phyloP scores from a whole-genome alignment of 2,329 filamentous ascomycete species.

The Aureobasidium pullulans region DNA sequence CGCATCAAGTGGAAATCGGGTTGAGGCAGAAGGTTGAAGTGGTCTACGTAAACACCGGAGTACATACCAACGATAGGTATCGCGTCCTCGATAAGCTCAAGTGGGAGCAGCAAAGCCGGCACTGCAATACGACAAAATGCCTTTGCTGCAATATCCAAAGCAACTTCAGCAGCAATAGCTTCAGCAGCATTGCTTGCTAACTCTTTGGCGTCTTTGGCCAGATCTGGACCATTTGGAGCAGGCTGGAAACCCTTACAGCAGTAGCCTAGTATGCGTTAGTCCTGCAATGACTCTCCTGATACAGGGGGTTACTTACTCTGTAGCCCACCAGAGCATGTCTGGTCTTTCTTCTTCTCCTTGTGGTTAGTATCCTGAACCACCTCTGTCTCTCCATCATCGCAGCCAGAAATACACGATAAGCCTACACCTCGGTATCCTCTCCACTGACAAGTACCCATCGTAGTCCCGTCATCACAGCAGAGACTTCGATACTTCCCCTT shows the following conservation, averaged over 20 bases:
- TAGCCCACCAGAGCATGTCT: slow-evolving; percentile 24
- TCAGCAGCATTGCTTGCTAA: slow-evolving; percentile 23
- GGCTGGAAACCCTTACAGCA: slow-evolving; percentile 27
- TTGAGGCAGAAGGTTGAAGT: no score
- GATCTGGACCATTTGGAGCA: slow-evolving; percentile 13
- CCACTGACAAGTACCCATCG: slow-evolving; percentile 26
- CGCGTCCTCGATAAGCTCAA: slow-evolving; percentile 13
- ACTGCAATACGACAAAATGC: slow-evolving; percentile 30
- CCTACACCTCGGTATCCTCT: slow-evolving; percentile 24
- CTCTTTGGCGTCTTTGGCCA: slow-evolving; percentile 21
- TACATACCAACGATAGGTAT: slow-evolving; percentile 14
- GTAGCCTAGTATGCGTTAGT: slow-evolving; percentile 1
- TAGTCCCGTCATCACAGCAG: slow-evolving; percentile 23
- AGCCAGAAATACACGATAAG: slow-evolving; percentile 25
- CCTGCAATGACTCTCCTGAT: no score
- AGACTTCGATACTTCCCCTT: slow-evolving; percentile 22
- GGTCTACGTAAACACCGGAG: no score
- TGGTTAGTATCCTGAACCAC: slow-evolving; percentile 25
- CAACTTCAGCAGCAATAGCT: slow-evolving; percentile 23
- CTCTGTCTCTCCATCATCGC: slow-evolving; percentile 26
- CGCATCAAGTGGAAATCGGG: no score
- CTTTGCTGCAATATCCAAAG: slow-evolving; percentile 30
- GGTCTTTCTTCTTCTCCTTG: slow-evolving; percentile 24
- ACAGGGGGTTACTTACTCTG: neutral
- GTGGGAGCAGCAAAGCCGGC: slow-evolving; percentile 23